Percentiles rank a stretch among this genome's conserved stretches.
phyloP scores from a whole-genome alignment of 2,329 filamentous ascomycete genomes.

The Leptographium procerum region DNA sequence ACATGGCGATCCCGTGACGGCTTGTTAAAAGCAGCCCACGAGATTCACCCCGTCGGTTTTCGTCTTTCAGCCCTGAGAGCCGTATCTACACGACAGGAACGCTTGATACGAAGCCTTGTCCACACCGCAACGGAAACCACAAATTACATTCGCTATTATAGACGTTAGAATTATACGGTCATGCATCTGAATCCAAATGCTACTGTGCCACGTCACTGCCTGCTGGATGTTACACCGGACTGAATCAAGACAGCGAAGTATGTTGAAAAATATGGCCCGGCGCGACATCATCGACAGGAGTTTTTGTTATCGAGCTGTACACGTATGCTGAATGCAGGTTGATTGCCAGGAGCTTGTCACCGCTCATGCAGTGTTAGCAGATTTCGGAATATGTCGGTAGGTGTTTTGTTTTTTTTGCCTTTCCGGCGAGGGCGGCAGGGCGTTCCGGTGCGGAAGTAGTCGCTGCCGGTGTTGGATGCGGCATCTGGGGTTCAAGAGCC shows the following conservation, averaged over 20 bases:
- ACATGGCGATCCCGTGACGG: neutral
- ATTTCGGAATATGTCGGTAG: neutral
- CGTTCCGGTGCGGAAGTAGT: neutral
- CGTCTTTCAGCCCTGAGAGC: neutral
- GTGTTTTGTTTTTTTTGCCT: neutral
- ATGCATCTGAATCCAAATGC: neutral
- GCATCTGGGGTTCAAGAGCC: neutral
- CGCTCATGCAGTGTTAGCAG: neutral
- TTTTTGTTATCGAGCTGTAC: neutral
- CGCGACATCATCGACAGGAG: neutral
- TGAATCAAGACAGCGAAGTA: neutral
- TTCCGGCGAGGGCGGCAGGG: neutral
- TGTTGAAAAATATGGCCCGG: neutral
- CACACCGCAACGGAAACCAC: neutral
- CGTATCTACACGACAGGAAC: too few relatives aligned
- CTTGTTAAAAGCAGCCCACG: neutral
- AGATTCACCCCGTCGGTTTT: neutral
- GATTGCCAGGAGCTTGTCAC: neutral
- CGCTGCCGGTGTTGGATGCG: neutral
- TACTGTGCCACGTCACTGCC: neutral
- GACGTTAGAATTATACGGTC: neutral
- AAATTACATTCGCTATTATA: neutral
- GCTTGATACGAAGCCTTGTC: neutral
- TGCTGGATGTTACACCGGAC: neutral
- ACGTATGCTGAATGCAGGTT: neutral